Conservation (phyloP, 2,329 filamentous ascomycete genomes). For the Domatiomyces globalis region DNA sequence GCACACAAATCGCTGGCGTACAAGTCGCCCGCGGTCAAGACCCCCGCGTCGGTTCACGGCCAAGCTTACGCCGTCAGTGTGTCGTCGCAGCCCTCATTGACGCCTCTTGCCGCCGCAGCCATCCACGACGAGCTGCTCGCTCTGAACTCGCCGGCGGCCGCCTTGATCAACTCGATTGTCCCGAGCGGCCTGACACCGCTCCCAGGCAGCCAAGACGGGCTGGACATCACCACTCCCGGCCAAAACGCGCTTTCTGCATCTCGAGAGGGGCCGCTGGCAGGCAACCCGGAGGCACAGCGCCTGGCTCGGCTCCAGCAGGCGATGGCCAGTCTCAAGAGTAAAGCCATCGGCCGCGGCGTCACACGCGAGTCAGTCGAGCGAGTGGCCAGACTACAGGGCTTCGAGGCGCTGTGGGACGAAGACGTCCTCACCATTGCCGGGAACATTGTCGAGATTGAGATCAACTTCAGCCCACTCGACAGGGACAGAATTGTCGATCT, state of each 20-base stretch:
- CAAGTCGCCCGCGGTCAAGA: slow-evolving; percentile 33
- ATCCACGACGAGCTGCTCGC: slow-evolving; percentile 28
- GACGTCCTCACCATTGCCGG: slow-evolving; percentile 33
- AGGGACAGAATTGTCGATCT: slow-evolving; percentile 30
- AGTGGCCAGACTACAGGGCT: slow-evolving; percentile 29
- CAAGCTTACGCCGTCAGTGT: slow-evolving; percentile 24
- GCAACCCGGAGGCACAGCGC: slow-evolving; percentile 30
- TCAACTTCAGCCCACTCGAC: slow-evolving; percentile 28
- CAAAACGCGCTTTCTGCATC: slow-evolving; percentile 26
- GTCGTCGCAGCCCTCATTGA: slow-evolving; percentile 31
- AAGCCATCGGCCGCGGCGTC: slow-evolving; percentile 30
- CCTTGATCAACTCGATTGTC: slow-evolving; percentile 21
- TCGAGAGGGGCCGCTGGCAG: slow-evolving; percentile 24
- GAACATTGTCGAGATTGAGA: slow-evolving; percentile 32
- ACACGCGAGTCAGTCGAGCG: slow-evolving; percentile 31
- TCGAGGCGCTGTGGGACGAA: slow-evolving; percentile 34
- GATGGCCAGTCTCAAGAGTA: slow-evolving; percentile 26
- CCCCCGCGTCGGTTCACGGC: slow-evolving; percentile 27
- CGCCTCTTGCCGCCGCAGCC: slow-evolving; percentile 26
- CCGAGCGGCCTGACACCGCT: slow-evolving; percentile 15
- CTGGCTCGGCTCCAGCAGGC: slow-evolving; percentile 29
- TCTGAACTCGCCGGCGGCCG: slow-evolving; percentile 33
- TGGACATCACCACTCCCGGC: slow-evolving; percentile 28
- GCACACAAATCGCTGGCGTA: slow-evolving; percentile 22
- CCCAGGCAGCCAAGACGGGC: slow-evolving; percentile 13